Evolutionary conservation across 148 eudicot genomes (phyloP).

Genomic region (Pouteria glomerata): DNA sequence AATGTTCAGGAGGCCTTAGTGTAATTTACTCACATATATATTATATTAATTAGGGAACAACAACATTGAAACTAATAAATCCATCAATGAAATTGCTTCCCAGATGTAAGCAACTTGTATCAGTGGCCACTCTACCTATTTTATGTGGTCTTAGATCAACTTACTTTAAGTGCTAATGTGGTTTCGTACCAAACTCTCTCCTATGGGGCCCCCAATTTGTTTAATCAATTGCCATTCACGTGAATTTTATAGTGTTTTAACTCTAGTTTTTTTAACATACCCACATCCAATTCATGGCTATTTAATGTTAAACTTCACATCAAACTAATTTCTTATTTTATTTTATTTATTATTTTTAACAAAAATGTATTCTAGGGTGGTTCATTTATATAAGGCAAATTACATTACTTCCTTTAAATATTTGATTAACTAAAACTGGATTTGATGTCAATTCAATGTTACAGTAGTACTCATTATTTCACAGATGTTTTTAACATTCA

Average conservation of each 20-base stretch:
- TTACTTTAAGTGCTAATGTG: constrained; percentile 4
- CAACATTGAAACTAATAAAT: background rate
- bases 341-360: background rate
- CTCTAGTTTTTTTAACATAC: background rate
- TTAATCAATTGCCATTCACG: background rate
- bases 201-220: background rate
- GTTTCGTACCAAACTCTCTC: background rate
- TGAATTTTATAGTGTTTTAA: background rate
- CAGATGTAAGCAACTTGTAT: constrained; percentile 22
- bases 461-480: no score
- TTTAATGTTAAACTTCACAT: background rate
- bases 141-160: background rate
- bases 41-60: background rate
- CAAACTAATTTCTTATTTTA: background rate
- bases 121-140: constrained; percentile 13
- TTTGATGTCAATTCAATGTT: no score
- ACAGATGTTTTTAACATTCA: no score
- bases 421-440: no score
- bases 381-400: no score
- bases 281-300: background rate
- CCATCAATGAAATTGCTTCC: constrained; percentile 20
- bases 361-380: no score
- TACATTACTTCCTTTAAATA: no score
- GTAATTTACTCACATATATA: no score
- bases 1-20: no score